Conservation (phyloP, 2,329 filamentous ascomycete genomes). For the Hymenoscyphus linearis region DNA sequence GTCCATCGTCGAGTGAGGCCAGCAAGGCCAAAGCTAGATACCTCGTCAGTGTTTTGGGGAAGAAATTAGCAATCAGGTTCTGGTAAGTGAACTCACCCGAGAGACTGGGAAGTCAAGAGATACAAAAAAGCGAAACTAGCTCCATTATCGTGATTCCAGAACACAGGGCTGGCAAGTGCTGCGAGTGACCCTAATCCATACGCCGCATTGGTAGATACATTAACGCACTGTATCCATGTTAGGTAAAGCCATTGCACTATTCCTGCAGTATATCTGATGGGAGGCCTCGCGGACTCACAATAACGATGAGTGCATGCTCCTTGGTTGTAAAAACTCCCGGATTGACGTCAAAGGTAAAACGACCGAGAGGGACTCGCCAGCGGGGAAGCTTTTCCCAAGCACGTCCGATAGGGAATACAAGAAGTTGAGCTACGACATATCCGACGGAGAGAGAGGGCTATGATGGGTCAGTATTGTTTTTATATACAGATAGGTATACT, state of each 20-base stretch:
- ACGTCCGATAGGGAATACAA: conserved; percentile 50
- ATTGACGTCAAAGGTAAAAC: conserved; percentile 51
- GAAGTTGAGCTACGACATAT: conserved; percentile 37
- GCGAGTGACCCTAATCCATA: conserved; percentile 40
- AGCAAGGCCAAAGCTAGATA: conserved; percentile 56
- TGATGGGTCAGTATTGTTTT: background rate
- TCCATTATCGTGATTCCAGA: conserved; percentile 39
- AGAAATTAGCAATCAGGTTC: background rate
- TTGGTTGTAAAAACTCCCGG: conserved; percentile 65
- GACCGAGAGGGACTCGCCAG: conserved; percentile 22
- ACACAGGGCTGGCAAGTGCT: conserved; percentile 33
- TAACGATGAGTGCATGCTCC: conserved; percentile 60
- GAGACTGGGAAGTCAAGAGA: conserved; percentile 56
- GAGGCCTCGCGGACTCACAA: conserved; percentile 58
- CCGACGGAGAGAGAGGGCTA: conserved; percentile 15
- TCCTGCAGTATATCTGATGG: conserved; percentile 60
- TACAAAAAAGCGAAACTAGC: conserved; percentile 56
- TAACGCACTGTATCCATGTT: conserved; percentile 38
- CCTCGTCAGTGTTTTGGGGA: background rate
- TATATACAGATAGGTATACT: background rate
- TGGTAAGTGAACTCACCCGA: conserved; percentile 29
- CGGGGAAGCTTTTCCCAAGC: conserved; percentile 44
- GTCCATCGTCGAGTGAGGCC: conserved; percentile 54
- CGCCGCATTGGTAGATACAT: conserved; percentile 59
- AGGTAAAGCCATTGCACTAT: background rate